Evolutionary conservation across 2,329 filamentous ascomycete species (phyloP).

Genomic region (Bertia moriformis): DNA sequence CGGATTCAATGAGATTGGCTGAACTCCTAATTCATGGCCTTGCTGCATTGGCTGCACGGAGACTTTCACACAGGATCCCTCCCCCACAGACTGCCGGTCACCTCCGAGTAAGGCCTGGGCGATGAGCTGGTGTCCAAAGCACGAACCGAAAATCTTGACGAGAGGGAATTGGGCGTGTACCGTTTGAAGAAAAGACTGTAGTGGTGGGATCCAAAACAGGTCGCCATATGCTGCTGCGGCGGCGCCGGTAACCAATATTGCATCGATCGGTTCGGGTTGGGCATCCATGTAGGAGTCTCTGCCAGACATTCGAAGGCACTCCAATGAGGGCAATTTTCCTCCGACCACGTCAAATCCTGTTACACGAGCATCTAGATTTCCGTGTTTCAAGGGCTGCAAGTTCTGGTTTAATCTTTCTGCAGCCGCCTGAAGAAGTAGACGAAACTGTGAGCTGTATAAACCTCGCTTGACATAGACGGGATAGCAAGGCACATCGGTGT

Average conservation of each 20-base stretch:
- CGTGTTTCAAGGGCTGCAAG: background rate
- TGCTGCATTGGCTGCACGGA: background rate
- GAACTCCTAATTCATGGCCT: background rate
- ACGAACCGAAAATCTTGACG: constrained; percentile 9
- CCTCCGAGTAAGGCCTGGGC: constrained; percentile 10
- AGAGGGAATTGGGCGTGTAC: background rate
- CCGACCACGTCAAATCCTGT: constrained; percentile 17
- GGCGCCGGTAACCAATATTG: background rate
- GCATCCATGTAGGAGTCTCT: background rate
- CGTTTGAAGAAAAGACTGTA: background rate
- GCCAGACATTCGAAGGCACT: constrained; percentile 7
- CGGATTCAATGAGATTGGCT: background rate
- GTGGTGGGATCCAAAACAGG: background rate
- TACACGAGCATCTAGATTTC: constrained; percentile 8
- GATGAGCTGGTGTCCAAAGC: constrained; percentile 14
- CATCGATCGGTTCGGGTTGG: background rate
- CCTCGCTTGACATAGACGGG: constrained; percentile 14
- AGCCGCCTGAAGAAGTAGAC: constrained; percentile 13
- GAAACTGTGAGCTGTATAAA: constrained; percentile 19
- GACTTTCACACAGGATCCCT: too few species aligned
- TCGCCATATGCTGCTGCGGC: background rate
- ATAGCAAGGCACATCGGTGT: constrained; percentile 18
- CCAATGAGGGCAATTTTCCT: constrained; percentile 10
- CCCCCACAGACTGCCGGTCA: too few species aligned
- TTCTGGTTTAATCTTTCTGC: constrained; percentile 11